Evolutionary conservation across 2,329 filamentous ascomycete species (phyloP).

Genomic region (Diaporthe sp.): DNA sequence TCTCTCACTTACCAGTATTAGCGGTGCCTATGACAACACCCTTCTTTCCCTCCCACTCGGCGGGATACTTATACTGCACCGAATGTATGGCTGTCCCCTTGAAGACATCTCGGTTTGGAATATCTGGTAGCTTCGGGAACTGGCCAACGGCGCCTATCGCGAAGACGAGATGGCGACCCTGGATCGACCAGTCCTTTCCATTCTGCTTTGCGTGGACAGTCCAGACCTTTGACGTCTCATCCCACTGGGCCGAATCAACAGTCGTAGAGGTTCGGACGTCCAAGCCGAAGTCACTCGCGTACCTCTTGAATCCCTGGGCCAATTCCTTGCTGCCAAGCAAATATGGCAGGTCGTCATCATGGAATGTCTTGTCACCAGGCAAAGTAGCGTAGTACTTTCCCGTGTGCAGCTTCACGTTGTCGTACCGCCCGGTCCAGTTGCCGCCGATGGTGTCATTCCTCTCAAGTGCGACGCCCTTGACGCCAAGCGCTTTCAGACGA

Average conservation of each 20-base stretch:
- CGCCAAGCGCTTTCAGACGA: slow-evolving; percentile 13
- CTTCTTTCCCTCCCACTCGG: neutral
- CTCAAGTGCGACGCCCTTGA: neutral
- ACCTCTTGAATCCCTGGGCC: neutral
- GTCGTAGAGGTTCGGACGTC: neutral
- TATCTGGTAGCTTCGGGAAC: neutral
- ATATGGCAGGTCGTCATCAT: neutral
- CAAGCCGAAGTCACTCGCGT: neutral
- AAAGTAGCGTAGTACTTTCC: slow-evolving; percentile 9
- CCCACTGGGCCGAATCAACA: neutral
- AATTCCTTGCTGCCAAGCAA: slow-evolving; percentile 10
- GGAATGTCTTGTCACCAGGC: slow-evolving; percentile 7
- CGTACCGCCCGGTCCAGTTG: slow-evolving; percentile 9
- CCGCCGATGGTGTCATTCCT: slow-evolving; percentile 5
- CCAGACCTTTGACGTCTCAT: neutral
- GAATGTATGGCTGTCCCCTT: slow-evolving; percentile 7
- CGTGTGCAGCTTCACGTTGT: slow-evolving; percentile 11
- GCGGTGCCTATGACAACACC: slow-evolving; percentile 7
- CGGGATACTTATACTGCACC: neutral
- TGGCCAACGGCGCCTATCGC: neutral
- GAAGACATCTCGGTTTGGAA: neutral
- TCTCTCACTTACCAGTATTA: slow-evolving; percentile 6
- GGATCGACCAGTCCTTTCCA: neutral
- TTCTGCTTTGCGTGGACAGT: slow-evolving; percentile 9
- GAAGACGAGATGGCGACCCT: neutral